These are phyloP conservation scores for Pseudocercospora vitis DNA, from an alignment of 2,329 filamentous ascomycete species.

Conservation along the genomic window DNA sequence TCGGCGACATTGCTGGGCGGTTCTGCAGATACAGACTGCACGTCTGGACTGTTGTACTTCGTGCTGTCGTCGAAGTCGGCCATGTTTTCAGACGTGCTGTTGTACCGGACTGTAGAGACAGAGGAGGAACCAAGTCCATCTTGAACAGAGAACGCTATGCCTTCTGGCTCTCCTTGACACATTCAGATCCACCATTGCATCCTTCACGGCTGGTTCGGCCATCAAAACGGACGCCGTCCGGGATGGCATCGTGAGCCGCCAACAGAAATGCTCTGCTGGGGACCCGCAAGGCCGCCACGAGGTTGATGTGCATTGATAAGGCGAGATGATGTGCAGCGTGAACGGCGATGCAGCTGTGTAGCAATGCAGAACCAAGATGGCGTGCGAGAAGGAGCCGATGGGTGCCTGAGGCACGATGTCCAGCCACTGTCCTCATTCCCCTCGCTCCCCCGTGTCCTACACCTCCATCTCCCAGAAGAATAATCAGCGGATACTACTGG, in stretches of 20 bases:
- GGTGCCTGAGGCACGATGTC: not conserved
- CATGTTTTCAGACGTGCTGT: too few relatives aligned
- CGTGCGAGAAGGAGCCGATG: not conserved
- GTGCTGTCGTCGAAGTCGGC: not conserved
- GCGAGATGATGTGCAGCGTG: not conserved
- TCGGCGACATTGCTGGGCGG: conserved; percentile 18
- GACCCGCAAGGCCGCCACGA: not conserved
- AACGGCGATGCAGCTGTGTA: not conserved
- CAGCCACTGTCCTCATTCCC: not conserved
- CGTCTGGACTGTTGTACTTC: not conserved
- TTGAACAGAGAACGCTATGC: not conserved
- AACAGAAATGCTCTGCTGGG: not conserved
- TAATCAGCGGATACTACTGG: too few relatives aligned
- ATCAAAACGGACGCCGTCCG: not conserved
- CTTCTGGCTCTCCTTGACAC: too few relatives aligned
- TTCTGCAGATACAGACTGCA: not conserved
- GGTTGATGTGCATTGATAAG: not conserved
- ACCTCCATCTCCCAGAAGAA: too few relatives aligned
- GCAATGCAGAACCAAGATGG: not conserved
- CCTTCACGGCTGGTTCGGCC: not conserved
- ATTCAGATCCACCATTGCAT: not conserved
- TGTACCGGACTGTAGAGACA: too few relatives aligned
- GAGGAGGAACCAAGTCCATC: not conserved
- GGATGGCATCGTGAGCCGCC: not conserved
- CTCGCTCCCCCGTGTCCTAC: not conserved